Conservation (phyloP, 202 grass and related monocot species). For the Zizania palustris region DNA sequence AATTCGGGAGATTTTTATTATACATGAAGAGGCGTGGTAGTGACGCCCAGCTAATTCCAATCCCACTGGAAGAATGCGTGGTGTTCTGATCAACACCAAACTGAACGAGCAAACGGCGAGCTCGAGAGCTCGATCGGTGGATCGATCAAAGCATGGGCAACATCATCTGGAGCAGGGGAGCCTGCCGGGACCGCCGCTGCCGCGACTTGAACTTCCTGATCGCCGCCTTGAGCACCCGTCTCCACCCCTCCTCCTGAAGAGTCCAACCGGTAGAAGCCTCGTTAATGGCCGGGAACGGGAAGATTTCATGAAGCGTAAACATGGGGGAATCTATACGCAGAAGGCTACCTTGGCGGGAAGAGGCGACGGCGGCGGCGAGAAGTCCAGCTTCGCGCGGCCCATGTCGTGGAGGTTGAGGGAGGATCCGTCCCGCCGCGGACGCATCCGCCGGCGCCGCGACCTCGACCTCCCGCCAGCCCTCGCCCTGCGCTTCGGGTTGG, state of each 20-base stretch:
- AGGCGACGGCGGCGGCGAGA: constrained; percentile 57
- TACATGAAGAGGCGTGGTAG: not conserved
- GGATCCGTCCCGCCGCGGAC: constrained; percentile 43
- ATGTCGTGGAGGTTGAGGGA: constrained; percentile 50
- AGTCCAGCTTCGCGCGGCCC: constrained; percentile 50
- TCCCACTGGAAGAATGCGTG: not conserved
- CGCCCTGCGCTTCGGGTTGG: constrained; percentile 51
- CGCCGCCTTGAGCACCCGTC: constrained; percentile 66
- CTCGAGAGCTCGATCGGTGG: not conserved
- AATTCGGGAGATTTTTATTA: not conserved
- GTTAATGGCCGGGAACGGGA: constrained; percentile 13
- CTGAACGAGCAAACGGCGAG: not conserved
- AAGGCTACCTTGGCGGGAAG: constrained; percentile 50
- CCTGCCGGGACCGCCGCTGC: constrained; percentile 47
- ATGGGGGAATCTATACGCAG: constrained; percentile 4
- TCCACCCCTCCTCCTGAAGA: constrained; percentile 66
- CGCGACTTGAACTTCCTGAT: constrained; percentile 77
- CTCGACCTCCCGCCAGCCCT: constrained; percentile 47
- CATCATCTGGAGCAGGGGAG: constrained; percentile 54
- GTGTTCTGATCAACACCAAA: not conserved
- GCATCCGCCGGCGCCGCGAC: constrained; percentile 37
- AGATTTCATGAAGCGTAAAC: constrained; percentile 13
- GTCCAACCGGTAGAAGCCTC: constrained; percentile 6
- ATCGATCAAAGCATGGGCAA: constrained; percentile 48
- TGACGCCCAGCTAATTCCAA: not conserved